These are phyloP conservation scores for Aspergillus unguis DNA, from an alignment of 2,329 filamentous ascomycete genomes.

Conservation along the genomic window DNA sequence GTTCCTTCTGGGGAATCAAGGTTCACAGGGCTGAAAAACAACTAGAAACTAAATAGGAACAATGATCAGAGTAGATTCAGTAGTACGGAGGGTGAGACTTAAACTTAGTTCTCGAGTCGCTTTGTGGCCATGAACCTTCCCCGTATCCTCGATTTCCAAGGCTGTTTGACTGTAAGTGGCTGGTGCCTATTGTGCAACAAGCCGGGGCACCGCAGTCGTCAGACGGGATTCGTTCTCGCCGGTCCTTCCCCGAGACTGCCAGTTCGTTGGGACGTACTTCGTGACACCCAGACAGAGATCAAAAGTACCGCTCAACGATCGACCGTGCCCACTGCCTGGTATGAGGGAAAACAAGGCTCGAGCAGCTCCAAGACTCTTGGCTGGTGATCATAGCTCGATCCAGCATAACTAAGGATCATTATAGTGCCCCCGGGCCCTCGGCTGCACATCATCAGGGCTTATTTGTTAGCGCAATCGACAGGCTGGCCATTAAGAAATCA, in stretches of 20 bases:
- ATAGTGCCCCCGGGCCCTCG: slow-evolving; percentile 2
- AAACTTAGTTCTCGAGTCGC: neutral
- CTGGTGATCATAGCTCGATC: slow-evolving; percentile 1
- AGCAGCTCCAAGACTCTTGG: slow-evolving; percentile 1
- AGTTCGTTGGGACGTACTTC: neutral
- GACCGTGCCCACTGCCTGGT: slow-evolving; percentile 6
- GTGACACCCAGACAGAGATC: neutral
- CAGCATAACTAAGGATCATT: slow-evolving; percentile 1
- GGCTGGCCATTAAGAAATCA: slow-evolving; percentile 12
- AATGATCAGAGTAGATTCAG: neutral
- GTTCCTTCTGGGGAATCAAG: slow-evolving; percentile 3
- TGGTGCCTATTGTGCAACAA: slow-evolving; percentile 7
- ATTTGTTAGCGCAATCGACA: slow-evolving; percentile 3
- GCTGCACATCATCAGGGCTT: slow-evolving; percentile 26
- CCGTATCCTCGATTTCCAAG: neutral
- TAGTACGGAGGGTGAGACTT: neutral
- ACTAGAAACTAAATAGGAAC: slow-evolving; percentile 6
- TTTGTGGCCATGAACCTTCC: neutral
- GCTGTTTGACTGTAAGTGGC: neutral
- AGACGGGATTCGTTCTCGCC: neutral
- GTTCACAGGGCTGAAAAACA: slow-evolving; percentile 12
- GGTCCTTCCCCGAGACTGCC: neutral
- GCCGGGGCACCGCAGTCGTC: slow-evolving; percentile 8
- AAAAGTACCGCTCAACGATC: slow-evolving; percentile 9
- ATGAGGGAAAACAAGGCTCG: slow-evolving; percentile 5